Evolutionary conservation across 2,329 filamentous ascomycete genomes (phyloP).

Genomic region (Teratosphaeriaceae sp.): DNA sequence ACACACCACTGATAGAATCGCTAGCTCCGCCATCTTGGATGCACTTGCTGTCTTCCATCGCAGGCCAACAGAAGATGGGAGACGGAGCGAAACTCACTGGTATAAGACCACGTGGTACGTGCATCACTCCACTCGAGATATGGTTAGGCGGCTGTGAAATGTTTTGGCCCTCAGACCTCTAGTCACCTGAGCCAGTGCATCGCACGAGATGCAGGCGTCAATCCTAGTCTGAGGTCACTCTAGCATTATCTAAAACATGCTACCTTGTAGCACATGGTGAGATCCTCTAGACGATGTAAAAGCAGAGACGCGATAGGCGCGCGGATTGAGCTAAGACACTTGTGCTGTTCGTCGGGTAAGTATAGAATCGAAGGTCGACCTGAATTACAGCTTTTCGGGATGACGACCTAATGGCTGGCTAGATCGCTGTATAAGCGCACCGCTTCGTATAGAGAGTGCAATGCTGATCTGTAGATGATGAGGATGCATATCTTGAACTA

Average conservation of each 20-base stretch:
- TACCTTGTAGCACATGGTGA: neutral
- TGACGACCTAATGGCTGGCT: neutral
- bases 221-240: neutral
- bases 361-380: neutral
- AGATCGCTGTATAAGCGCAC: neutral
- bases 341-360: neutral
- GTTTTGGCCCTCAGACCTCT: neutral
- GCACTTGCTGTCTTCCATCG: neutral
- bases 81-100: neutral
- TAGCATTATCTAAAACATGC: neutral
- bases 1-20: neutral
- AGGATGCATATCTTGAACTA: neutral
- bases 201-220: neutral
- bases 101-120: neutral
- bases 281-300: neutral
- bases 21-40: neutral
- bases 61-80: neutral
- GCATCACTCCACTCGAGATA: neutral
- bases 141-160: neutral
- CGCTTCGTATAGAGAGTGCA: neutral
- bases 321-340: neutral
- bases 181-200: neutral
- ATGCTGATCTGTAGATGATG: neutral
- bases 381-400: neutral
- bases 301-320: neutral